Base-by-base conservation (phyloP, 805 yeast genomes). In the Myxozyma melibiosi region DNA sequence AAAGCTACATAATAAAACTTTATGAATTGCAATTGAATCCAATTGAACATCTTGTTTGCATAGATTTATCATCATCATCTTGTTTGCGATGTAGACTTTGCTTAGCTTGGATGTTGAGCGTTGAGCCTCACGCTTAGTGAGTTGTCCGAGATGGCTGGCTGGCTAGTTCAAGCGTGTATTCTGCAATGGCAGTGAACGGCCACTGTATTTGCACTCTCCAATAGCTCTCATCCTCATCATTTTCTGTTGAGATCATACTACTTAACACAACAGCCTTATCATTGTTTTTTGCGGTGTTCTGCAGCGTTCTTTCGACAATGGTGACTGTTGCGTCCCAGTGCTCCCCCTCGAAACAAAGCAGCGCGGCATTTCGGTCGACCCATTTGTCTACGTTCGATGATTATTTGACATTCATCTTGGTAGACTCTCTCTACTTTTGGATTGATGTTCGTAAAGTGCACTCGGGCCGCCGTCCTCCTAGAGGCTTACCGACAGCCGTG, bases 351-450 rank as follows among this genome's bases (percentile, higher is more conserved):
- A n/a, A 40, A 22, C 35, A 25, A 18, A 46, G 35, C 25, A 13
- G 33, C 9, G n/a, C 45, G 6, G 16, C 44, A 14, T 55, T 55
- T 38, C 38, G 42, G 27, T 60, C 61, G 6, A 25, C 52, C 16
- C 58, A 58, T 35, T 42, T 61, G 14, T 47, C 61, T 4, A 37
- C 55, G 16, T 55, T 56, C 33, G 63, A 58, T 33, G 63, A 61
- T 48, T 54, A 39, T 43, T 30, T 56, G n/a, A 59, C 57, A n/a
- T 45, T 24, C 33, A 41, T 60, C n/a, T 42, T 61, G 22, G 50
- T 61, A 22, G 61, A 61, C 40, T 46, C 55, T 2, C 42, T 57
- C 11, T 48, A 59, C 34, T 60, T 60, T 30, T 58, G 63, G 63
- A 37, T 43, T 22, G 43, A 45, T 16, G 57, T 58, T 27, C 58